Evolutionary conservation across 2,329 filamentous ascomycete genomes (phyloP).

Genomic region (Whalleya microplaca): DNA sequence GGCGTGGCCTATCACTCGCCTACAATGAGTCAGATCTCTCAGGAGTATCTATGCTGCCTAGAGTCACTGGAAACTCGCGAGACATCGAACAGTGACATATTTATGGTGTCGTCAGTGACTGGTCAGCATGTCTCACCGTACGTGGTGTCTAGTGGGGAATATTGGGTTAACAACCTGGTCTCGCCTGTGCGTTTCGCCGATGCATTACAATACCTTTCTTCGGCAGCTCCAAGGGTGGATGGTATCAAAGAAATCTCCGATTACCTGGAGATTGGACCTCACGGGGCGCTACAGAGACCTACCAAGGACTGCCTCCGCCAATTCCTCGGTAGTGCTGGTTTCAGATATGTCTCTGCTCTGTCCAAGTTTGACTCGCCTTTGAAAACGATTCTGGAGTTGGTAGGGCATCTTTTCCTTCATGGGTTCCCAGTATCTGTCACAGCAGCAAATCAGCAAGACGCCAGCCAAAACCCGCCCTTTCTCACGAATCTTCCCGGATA

Average conservation of each 20-base stretch:
- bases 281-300: slow-evolving; percentile 5
- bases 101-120: slow-evolving; percentile 33
- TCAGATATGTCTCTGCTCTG: too few relatives aligned
- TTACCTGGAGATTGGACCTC: slow-evolving; percentile 18
- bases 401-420: slow-evolving; percentile 15
- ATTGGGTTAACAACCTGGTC: slow-evolving; percentile 13
- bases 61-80: background rate
- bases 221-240: background rate
- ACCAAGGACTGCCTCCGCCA: background rate
- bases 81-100: background rate
- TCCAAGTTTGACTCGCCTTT: background rate
- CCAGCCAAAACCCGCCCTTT: background rate
- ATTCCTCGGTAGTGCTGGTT: background rate
- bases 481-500: slow-evolving; percentile 42
- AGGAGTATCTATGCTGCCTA: slow-evolving; percentile 30
- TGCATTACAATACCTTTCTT: slow-evolving; percentile 5
- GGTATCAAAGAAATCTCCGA: slow-evolving; percentile 1
- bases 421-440: slow-evolving; percentile 16
- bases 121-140: slow-evolving; percentile 1
- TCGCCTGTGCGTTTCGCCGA: slow-evolving; percentile 15
- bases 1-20: slow-evolving; percentile 36
- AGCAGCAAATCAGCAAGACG: slow-evolving; percentile 1
- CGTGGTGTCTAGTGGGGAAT: background rate
- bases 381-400: slow-evolving; percentile 2
- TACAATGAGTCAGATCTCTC: slow-evolving; percentile 30